Evolutionary conservation across 2,329 filamentous ascomycete genomes (phyloP).

Genomic region (Calonectria crousiana): DNA sequence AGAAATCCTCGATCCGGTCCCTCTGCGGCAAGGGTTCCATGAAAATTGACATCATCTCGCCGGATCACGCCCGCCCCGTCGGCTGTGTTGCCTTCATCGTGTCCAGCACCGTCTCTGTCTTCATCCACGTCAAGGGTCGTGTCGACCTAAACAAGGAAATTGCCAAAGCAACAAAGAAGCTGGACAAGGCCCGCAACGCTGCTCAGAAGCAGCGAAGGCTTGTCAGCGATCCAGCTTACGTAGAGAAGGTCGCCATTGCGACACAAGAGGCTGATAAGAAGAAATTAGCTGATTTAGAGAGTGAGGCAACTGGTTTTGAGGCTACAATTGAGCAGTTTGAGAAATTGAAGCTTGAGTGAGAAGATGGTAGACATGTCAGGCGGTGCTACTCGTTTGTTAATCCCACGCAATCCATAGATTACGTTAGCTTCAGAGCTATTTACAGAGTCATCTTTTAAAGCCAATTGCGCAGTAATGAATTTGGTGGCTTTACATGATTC

Average conservation of each 20-base stretch:
- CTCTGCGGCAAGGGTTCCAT: conserved; percentile 80
- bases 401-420: too few relatives aligned
- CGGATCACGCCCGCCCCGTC: conserved; percentile 70
- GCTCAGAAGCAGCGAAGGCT: conserved; percentile 83
- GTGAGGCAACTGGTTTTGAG: conserved; percentile 80
- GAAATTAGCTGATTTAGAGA: conserved; percentile 80
- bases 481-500: too few relatives aligned
- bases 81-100: conserved; percentile 86
- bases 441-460: too few relatives aligned
- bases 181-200: conserved; percentile 75
- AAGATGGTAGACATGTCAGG: not conserved
- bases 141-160: conserved; percentile 89
- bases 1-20: conserved; percentile 80
- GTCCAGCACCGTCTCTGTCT: conserved; percentile 79
- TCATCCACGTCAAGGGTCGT: conserved; percentile 84
- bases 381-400: not conserved
- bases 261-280: conserved; percentile 77
- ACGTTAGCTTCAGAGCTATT: too few relatives aligned
- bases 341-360: conserved; percentile 73
- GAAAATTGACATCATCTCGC: conserved; percentile 72
- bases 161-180: conserved; percentile 80
- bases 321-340: conserved; percentile 89
- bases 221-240: conserved; percentile 76
- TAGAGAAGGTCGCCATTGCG: conserved; percentile 79
- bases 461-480: too few relatives aligned